Conservation (phyloP, 768 basidiomycete genomes). For the Russula lepida region DNA sequence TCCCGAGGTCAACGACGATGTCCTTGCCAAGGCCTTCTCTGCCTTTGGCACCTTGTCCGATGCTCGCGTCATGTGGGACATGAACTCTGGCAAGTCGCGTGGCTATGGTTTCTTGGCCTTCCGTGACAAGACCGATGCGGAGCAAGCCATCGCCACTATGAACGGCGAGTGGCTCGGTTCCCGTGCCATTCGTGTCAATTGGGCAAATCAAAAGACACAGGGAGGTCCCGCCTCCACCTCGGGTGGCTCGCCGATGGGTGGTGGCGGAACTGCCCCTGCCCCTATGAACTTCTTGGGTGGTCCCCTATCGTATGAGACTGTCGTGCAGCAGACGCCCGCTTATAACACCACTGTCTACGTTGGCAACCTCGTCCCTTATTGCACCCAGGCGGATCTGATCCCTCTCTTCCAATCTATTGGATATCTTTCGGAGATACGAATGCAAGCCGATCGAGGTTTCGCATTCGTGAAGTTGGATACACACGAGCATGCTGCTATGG, state of each 20-base stretch:
- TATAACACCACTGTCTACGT: constrained; percentile 97
- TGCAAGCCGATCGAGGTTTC: constrained; percentile 98
- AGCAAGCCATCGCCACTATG: constrained; percentile 99
- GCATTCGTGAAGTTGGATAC: constrained; percentile 99
- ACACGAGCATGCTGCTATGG: constrained; percentile 97
- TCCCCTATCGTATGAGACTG: constrained; percentile 86
- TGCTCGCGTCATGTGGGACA: constrained; percentile 99
- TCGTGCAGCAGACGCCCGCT: constrained; percentile 85
- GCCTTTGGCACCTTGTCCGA: constrained; percentile 96
- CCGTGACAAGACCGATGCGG: constrained; percentile 97
- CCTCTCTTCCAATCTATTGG: constrained; percentile 98
- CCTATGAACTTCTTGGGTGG: constrained; percentile 88
- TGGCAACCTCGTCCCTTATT: constrained; percentile 96
- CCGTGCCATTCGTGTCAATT: constrained; percentile 97
- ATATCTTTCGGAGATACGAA: constrained; percentile 96
- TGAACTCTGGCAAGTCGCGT: constrained; percentile 98
- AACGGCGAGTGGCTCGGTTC: constrained; percentile 99
- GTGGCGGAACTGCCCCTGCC: constrained; percentile 61
- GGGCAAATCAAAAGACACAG: constrained; percentile 99
- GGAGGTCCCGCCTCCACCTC: constrained; percentile 32
- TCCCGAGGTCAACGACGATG: constrained; percentile 97
- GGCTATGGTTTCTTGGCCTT: constrained; percentile 98
- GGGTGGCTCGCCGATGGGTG: constrained; percentile 18
- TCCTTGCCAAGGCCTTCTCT: constrained; percentile 92
- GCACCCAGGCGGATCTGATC: constrained; percentile 94